phyloP scores from a whole-genome alignment of 306 rosid species.

The Castanospermum australe region DNA sequence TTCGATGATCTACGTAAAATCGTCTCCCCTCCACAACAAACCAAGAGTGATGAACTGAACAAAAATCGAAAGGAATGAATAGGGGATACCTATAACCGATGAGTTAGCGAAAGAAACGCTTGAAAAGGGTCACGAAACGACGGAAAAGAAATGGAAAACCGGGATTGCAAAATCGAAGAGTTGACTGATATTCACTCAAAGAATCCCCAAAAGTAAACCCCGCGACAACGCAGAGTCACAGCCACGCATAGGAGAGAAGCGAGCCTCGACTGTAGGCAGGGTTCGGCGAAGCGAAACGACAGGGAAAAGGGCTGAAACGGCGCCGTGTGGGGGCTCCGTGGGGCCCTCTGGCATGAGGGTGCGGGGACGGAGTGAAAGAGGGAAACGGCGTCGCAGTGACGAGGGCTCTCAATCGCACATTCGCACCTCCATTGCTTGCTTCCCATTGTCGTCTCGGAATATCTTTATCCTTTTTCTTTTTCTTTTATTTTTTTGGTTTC shows the following conservation, averaged over 20 bases:
- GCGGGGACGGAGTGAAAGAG: conserved; percentile 25
- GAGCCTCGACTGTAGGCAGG: neutral
- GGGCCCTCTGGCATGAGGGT: no score
- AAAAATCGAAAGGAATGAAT: neutral
- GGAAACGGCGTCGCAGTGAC: conserved; percentile 18
- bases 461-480: neutral
- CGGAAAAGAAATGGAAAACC: neutral
- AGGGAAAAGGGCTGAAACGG: conserved; percentile 17
- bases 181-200: conserved; percentile 12
- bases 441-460: neutral
- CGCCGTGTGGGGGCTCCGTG: conserved; percentile 22
- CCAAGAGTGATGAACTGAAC: neutral
- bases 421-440: conserved; percentile 8
- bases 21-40: no score
- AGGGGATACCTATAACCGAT: neutral
- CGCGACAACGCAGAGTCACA: neutral
- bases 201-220: neutral
- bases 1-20: neutral
- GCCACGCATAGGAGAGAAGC: no score
- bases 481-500: no score
- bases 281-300: neutral
- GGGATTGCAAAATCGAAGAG: neutral
- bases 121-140: neutral
- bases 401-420: conserved; percentile 2
- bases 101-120: neutral